Evolutionary conservation across 2,329 filamentous ascomycete genomes (phyloP).

Genomic region (Acrocalymma vagum): DNA sequence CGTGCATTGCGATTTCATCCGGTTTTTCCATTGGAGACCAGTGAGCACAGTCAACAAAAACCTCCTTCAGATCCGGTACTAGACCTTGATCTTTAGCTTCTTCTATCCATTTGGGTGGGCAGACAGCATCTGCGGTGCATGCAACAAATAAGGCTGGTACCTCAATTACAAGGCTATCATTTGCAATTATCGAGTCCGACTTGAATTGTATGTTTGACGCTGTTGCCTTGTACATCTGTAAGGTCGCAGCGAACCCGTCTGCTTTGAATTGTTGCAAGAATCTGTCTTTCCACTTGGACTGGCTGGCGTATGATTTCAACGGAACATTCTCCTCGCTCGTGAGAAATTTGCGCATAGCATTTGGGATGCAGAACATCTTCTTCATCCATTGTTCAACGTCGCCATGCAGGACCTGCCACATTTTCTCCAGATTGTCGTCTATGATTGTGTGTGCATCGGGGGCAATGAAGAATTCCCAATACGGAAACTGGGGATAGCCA

Average conservation of each 20-base stretch:
- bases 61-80: slow-evolving; percentile 34
- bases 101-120: slow-evolving; percentile 31
- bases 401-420: slow-evolving; percentile 44
- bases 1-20: slow-evolving; percentile 2
- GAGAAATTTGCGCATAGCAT: slow-evolving; percentile 39
- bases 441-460: slow-evolving; percentile 47
- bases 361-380: slow-evolving; percentile 46
- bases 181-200: slow-evolving; percentile 24
- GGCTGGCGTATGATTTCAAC: slow-evolving; percentile 39
- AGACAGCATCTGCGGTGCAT: slow-evolving; percentile 38
- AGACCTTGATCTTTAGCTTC: slow-evolving; percentile 23
- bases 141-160: slow-evolving; percentile 45
- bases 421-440: slow-evolving; percentile 44
- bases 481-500: slow-evolving; percentile 49
- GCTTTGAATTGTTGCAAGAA: slow-evolving; percentile 37
- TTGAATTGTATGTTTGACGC: slow-evolving; percentile 29
- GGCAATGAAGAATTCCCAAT: slow-evolving; percentile 55
- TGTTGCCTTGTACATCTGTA: slow-evolving; percentile 44
- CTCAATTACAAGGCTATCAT: slow-evolving; percentile 22
- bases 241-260: slow-evolving; percentile 38
- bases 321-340: not conserved
- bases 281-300: slow-evolving; percentile 27
- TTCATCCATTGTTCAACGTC: slow-evolving; percentile 39
- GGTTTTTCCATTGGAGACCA: slow-evolving; percentile 29
- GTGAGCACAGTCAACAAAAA: slow-evolving; percentile 35